Base-by-base conservation (phyloP, 768 basidiomycete genomes). In the Pisolithus microcarpus region DNA sequence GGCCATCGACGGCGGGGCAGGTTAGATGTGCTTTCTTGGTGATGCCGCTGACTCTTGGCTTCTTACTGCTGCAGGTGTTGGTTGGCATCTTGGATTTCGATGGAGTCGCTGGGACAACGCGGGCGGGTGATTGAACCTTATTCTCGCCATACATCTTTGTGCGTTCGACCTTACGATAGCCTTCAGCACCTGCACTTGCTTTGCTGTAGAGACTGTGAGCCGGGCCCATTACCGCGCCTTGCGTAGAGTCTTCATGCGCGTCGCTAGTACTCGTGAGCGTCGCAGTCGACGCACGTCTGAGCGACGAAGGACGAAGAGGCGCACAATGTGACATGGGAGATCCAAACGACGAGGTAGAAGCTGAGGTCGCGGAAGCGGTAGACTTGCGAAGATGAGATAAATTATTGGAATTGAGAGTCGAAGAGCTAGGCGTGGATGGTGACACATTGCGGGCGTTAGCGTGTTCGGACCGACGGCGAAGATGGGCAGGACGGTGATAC, bases 381-480 rank as follows among this genome's bases (percentile, higher is more conserved):
- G 65, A 66, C 48, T 66, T 69, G 4, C 65, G 65, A 18, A 63
- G 42, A 2, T 36, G 52, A 1, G 59, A 48, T 43, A 51, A 68
- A 69, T 56, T 74, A 43, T 56, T 65, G 19, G 78, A 77, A 56
- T 75, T 78, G 48, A 82, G 72, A 2, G 84, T 84, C 0, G 81
- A 77, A 0, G 82, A 84, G 60, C 80, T 84, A 0, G 84, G 79
- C 0, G 81, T 82, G 3, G 82, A 82, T 0, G 81, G 63, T 50
- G 68, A 61, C 55, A 45, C 42, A 38, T 52, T 52, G 54, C 42
- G 49, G 36, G 49, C 42, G 28, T 24, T 58, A 26, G 54, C 57
- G 39, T 67, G 43, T 11, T 60, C 63, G 2, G 60, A 60, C 2
- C 54, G 64, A 40, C 50, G 54, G n/a, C 55, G 58, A 44, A 51